Base-by-base conservation (phyloP, 495 filamentous ascomycete genomes). In the Lepidopterella palustris region DNA sequence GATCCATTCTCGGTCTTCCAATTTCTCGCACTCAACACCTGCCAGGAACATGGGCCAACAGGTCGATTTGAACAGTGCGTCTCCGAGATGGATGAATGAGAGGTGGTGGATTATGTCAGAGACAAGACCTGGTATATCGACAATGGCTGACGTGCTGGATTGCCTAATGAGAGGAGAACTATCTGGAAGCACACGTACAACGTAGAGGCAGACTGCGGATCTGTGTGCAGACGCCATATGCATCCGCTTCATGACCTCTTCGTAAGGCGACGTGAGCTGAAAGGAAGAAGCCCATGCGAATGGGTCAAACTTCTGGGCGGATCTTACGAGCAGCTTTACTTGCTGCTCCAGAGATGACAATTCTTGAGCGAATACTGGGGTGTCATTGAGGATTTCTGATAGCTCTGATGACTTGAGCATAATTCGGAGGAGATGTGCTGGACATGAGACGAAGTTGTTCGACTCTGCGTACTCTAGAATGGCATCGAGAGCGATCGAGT, bases 361-460 rank as follows among this genome's bases (percentile, higher is more conserved):
- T 15, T 52, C 57, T 9, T 39, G 50, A 4, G 20, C 13, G 26
- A 26, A 11, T 6, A 24, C 28, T 32, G 39, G 54, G 1, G 35
- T 31, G n/a, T n/a, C n/a, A 39, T 63, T 56, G 20, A 55, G 35
- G 4, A 62, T 29, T 5, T 57, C 39, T 18, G 62, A 63, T 23
- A 60, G 58, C 47, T 55, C 28, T n/a, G 62, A 63, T 31, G 64
- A 55, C 29, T 55, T 25, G n/a, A 67, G 52, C 57, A 67, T 63
- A 26, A 67, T 60, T 6, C 53, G 6, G 9, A 67, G 56, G 9
- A 67, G 60, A 8, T 60, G 52, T 21, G 27, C 56, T 6, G 64
- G 64, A 24, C 56, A 67, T 15, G 64, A 67, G 0, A 67, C 53
- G 29, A 60, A 67, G 57, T 67, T 67, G 60, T 67, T 67, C 13